phyloP scores from a whole-genome alignment of 495 filamentous ascomycete species.

The Lasiosphaeris hirsuta region DNA sequence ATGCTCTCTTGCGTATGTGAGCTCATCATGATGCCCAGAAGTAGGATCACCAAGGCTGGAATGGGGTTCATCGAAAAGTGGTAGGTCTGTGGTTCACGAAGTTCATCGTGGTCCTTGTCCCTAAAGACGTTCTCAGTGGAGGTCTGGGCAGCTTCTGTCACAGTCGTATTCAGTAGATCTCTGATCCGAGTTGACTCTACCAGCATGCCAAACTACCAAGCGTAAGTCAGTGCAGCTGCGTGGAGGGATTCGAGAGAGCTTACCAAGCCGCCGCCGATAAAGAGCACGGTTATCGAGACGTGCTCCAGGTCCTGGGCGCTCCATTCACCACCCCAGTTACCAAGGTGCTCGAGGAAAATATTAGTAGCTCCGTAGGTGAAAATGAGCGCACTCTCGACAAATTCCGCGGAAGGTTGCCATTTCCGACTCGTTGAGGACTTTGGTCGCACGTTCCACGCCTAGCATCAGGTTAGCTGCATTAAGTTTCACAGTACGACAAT shows the following conservation, averaged over 20 bases:
- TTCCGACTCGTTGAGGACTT: constrained; percentile 54
- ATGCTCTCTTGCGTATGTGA: constrained; percentile 82
- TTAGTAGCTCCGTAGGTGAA: constrained; percentile 87
- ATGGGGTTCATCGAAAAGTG: constrained; percentile 82
- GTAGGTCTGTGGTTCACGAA: constrained; percentile 64
- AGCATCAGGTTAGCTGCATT: constrained; percentile 16
- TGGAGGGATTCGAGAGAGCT: constrained; percentile 29
- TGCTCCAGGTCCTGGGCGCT: constrained; percentile 83
- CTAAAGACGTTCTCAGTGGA: constrained; percentile 30
- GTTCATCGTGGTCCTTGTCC: constrained; percentile 47
- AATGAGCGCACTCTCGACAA: constrained; percentile 82
- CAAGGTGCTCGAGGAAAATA: constrained; percentile 88
- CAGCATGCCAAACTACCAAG: constrained; percentile 76
- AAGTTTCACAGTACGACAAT: not conserved
- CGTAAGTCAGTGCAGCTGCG: constrained; percentile 1
- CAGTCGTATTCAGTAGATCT: constrained; percentile 64
- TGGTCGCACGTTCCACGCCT: constrained; percentile 88
- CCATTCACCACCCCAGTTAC: constrained; percentile 66
- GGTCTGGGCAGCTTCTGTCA: constrained; percentile 38
- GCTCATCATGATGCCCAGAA: constrained; percentile 92
- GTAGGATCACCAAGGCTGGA: constrained; percentile 77
- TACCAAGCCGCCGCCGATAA: constrained; percentile 91
- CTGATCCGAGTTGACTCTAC: constrained; percentile 75
- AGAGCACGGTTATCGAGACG: constrained; percentile 87
- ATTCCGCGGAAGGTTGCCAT: constrained; percentile 76